These are phyloP conservation scores for Corylus avellana DNA, from an alignment of 306 rosid species.

Conservation along the genomic window DNA sequence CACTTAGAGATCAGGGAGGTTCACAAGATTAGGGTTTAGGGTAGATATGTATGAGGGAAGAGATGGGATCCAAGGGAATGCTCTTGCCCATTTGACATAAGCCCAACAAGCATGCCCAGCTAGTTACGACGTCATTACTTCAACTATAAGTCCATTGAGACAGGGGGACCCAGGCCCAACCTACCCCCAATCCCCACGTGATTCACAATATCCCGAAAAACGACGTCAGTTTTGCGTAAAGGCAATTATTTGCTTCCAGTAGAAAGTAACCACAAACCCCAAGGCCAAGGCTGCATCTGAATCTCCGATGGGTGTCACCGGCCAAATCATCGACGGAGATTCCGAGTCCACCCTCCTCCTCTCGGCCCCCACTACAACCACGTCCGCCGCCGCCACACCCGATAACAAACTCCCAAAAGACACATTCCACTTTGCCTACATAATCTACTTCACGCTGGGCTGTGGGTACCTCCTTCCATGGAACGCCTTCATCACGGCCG, in stretches of 20 bases:
- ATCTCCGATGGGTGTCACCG: slow-evolving; percentile 29
- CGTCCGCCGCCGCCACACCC: neutral
- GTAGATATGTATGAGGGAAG: too few species aligned
- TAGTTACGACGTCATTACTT: too few species aligned
- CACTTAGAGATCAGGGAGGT: too few species aligned
- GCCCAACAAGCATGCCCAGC: too few species aligned
- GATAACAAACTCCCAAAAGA: slow-evolving; percentile 48
- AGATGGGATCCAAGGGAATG: too few species aligned
- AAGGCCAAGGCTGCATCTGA: neutral
- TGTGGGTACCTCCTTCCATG: slow-evolving; percentile 87
- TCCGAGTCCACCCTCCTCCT: slow-evolving; percentile 39
- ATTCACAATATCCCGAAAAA: neutral
- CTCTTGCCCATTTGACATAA: too few species aligned
- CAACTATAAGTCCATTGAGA: neutral
- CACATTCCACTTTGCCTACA: slow-evolving; percentile 58
- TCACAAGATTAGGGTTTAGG: too few species aligned
- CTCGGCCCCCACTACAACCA: neutral
- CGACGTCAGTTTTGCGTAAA: neutral
- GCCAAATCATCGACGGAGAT: slow-evolving; percentile 7
- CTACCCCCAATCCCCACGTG: neutral
- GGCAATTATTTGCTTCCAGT: neutral
- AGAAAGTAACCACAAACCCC: neutral
- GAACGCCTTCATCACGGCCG: slow-evolving; percentile 92
- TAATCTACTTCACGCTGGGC: slow-evolving; percentile 72
- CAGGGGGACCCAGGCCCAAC: neutral